These are phyloP conservation scores for Thraustochytrium sp. DNA, from an alignment of 352 stramenopile genomes.

Conservation along the genomic window DNA sequence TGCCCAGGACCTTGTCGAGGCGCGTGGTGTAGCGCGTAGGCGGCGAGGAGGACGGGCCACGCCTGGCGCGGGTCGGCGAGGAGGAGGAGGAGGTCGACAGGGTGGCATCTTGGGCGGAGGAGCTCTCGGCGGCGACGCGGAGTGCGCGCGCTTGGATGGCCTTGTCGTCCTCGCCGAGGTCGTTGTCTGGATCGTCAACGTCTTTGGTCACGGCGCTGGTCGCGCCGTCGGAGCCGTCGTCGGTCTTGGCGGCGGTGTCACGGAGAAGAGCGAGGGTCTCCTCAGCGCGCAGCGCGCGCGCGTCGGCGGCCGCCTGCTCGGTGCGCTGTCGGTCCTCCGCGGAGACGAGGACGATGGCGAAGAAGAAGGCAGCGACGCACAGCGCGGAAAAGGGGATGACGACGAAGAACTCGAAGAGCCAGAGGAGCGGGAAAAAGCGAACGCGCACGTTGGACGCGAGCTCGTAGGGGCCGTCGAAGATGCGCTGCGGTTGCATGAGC, in stretches of 20 bases:
- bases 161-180: no score
- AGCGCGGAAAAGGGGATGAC: constrained; percentile 32
- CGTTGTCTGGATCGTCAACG: no score
- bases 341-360: not conserved
- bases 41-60: no score
- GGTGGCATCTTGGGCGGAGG: no score
- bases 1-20: not conserved
- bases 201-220: no score
- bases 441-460: not conserved
- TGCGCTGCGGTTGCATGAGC: not conserved
- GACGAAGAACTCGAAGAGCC: constrained; percentile 31
- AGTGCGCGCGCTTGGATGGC: no score
- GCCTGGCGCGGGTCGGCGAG: no score
- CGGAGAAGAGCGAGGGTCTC: not conserved
- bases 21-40: not conserved
- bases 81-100: no score
- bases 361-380: constrained; percentile 25
- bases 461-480: not conserved
- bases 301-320: not conserved
- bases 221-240: no score
- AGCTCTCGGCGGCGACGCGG: no score
- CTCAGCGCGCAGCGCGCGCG: not conserved
- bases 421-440: constrained; percentile 14
- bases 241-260: not conserved
- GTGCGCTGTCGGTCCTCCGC: not conserved